phyloP scores from a whole-genome alignment of 2,329 filamentous ascomycete species.

The Neopestalotiopsis sp. region DNA sequence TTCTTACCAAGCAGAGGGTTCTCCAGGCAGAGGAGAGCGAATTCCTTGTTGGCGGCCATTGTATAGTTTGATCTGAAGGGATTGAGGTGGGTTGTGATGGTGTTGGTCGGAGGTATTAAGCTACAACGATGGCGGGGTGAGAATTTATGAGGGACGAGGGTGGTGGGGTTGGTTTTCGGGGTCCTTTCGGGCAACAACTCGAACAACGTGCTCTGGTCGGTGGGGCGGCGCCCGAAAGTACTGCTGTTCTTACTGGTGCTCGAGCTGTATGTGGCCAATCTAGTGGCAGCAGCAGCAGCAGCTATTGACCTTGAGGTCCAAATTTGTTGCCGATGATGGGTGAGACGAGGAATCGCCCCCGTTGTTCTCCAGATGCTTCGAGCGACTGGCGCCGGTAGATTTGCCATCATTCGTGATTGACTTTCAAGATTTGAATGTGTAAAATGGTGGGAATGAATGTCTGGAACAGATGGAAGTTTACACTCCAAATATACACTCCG shows the following conservation, averaged over 20 bases:
- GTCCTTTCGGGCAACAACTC: conserved; percentile 19
- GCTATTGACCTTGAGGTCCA: neutral
- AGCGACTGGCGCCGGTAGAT: neutral
- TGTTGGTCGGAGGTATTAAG: conserved; percentile 24
- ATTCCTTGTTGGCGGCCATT: conserved; percentile 82
- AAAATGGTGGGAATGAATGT: neutral
- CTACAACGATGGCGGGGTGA: conserved; percentile 36
- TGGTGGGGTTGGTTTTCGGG: conserved; percentile 34
- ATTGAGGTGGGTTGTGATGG: conserved; percentile 21
- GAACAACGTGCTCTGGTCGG: conserved; percentile 18
- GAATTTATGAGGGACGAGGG: conserved; percentile 21
- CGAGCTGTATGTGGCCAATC: neutral
- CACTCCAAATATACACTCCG: neutral
- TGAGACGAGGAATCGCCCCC: neutral
- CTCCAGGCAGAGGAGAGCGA: conserved; percentile 90
- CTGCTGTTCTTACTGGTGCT: neutral
- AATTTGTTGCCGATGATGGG: neutral
- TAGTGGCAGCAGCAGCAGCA: neutral
- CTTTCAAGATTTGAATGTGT: neutral
- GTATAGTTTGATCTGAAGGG: conserved; percentile 33
- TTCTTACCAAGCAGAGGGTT: conserved; percentile 91
- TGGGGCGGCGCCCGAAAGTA: conserved; percentile 1
- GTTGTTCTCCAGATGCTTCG: neutral
- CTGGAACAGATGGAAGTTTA: neutral
- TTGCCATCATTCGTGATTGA: neutral